These are phyloP conservation scores for Boletus rex-veris DNA, from an alignment of 768 basidiomycete species.

Conservation along the genomic window DNA sequence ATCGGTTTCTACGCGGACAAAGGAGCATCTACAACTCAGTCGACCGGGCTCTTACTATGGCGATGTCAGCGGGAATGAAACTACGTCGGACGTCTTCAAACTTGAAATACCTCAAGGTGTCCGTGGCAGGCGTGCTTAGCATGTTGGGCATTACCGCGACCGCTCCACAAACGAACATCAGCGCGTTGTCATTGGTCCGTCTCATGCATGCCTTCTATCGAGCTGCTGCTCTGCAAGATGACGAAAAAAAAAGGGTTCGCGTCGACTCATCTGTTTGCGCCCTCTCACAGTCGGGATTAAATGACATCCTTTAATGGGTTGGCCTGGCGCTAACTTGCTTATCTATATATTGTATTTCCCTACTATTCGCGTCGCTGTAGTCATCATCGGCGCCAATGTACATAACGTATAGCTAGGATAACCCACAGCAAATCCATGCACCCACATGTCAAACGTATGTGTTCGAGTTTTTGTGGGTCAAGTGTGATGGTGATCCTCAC, in stretches of 20 bases:
- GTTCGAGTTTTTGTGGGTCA: not conserved
- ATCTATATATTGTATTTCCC: constrained; percentile 24
- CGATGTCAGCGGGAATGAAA: constrained; percentile 34
- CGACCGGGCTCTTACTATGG: constrained; percentile 23
- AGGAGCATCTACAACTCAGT: constrained; percentile 11
- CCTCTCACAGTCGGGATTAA: constrained; percentile 6
- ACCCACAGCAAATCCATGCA: constrained; percentile 1
- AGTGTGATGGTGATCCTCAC: no score
- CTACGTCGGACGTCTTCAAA: constrained; percentile 5
- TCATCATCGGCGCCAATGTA: constrained; percentile 17
- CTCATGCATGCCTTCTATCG: constrained; percentile 3
- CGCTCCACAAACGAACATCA: constrained; percentile 5
- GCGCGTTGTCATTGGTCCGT: constrained; percentile 3
- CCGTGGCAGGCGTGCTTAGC: constrained; percentile 8
- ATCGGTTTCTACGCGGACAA: constrained; percentile 18
- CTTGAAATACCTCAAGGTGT: not conserved
- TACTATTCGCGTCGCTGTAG: constrained; percentile 10
- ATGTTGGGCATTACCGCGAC: constrained; percentile 1
- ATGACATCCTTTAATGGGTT: constrained; percentile 1
- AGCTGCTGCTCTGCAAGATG: not conserved
- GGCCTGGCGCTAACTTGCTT: constrained; percentile 21
- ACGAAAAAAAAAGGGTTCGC: constrained; percentile 8
- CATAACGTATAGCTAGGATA: constrained; percentile 10
- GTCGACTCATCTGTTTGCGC: constrained; percentile 13
- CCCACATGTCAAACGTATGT: not conserved